Percentiles rank a stretch among this genome's conserved stretches.
These are phyloP conservation scores for Aspergillus ochraceus DNA, from an alignment of 2,329 filamentous ascomycete species.

Conservation along the genomic window DNA sequence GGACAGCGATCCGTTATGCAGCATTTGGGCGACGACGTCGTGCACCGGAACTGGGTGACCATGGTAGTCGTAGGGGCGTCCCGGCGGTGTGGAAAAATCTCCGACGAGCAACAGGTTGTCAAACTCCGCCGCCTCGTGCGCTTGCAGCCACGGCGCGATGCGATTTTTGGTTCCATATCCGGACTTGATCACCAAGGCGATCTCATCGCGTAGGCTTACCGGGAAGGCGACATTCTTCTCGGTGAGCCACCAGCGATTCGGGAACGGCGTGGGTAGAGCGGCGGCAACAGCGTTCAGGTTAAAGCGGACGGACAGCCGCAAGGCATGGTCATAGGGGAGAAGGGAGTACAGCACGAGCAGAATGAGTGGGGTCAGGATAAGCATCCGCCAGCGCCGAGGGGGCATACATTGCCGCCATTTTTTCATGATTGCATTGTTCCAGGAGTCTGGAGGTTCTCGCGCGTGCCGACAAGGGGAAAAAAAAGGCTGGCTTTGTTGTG, in stretches of 20 bases:
- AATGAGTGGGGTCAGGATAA: neutral
- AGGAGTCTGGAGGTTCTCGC: neutral
- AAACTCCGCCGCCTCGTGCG: conserved; percentile 1
- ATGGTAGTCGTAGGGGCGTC: neutral
- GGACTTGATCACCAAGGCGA: conserved; percentile 5
- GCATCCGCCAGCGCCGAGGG: neutral
- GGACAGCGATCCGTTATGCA: neutral
- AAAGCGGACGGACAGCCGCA: conserved; percentile 3
- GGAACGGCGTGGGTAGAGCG: neutral
- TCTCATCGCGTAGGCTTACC: neutral
- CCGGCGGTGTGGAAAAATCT: neutral
- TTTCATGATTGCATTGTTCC: conserved; percentile 1
- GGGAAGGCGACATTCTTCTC: neutral
- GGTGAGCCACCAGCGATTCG: neutral
- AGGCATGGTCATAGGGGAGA: conserved; percentile 2
- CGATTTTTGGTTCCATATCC: conserved; percentile 2
- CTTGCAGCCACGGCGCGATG: conserved; percentile 4
- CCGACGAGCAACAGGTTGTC: conserved; percentile 3
- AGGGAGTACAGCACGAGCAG: neutral
- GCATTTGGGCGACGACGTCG: conserved; percentile 2
- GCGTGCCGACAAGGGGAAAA: neutral
- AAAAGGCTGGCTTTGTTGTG: neutral
- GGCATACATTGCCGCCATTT: neutral
- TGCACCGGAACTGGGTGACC: neutral
- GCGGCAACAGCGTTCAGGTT: neutral